phyloP scores from a whole-genome alignment of 352 stramenopile genomes.

The Phytophthora megakarya region DNA sequence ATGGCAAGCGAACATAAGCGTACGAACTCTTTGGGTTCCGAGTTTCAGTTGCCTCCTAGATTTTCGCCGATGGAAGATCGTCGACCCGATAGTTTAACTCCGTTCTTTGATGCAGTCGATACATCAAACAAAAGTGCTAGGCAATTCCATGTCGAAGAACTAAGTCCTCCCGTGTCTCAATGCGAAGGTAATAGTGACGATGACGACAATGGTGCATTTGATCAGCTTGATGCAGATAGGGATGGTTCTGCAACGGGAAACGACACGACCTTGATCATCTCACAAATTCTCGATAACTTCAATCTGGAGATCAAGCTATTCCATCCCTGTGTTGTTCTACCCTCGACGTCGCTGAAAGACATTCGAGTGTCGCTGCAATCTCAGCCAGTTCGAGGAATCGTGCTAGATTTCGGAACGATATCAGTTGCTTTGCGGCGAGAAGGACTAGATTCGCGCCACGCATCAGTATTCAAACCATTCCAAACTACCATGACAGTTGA shows the following conservation, averaged over 20 bases:
- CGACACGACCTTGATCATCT: constrained; percentile 13
- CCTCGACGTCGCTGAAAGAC: constrained; percentile 47
- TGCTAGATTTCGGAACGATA: constrained; percentile 64
- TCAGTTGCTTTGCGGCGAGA: constrained; percentile 26
- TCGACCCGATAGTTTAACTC: constrained; percentile 40
- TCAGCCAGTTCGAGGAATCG: constrained; percentile 40
- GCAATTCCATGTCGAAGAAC: constrained; percentile 25
- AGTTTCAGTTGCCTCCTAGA: constrained; percentile 28
- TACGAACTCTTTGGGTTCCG: constrained; percentile 19
- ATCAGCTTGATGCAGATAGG: background rate
- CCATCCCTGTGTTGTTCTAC: constrained; percentile 52
- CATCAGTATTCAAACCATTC: constrained; percentile 4
- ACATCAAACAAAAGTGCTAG: constrained; percentile 29
- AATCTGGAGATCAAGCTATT: constrained; percentile 46
- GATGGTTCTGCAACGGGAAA: constrained; percentile 13
- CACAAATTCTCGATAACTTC: constrained; percentile 35
- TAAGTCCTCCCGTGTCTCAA: background rate
- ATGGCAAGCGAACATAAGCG: constrained; percentile 20
- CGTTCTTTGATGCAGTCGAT: constrained; percentile 75
- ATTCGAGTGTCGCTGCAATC: constrained; percentile 32
- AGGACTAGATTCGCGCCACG: constrained; percentile 11
- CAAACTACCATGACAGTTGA: constrained; percentile 30
- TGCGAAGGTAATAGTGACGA: background rate
- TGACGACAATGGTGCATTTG: background rate
- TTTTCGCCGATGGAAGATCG: constrained; percentile 24